Conservation (phyloP, 78 protist species). For the Dictyostelium capitatum region DNA sequence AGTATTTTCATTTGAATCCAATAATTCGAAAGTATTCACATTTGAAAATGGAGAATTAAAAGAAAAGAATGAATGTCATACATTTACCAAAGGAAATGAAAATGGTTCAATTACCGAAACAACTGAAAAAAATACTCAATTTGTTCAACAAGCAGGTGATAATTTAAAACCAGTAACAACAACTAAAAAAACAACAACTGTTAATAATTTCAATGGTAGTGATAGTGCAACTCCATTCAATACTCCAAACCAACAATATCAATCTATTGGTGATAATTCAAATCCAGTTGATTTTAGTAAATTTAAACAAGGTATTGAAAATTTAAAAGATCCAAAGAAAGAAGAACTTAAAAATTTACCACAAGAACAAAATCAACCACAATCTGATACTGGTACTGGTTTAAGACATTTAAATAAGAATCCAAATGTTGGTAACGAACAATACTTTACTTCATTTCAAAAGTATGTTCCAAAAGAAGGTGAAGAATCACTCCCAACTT, state of each 20-base stretch:
- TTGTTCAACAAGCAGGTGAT: background rate
- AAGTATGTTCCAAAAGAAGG: constrained; percentile 9
- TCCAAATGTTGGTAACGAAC: constrained; percentile 63
- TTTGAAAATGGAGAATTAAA: constrained; percentile 25
- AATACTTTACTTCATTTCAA: constrained; percentile 61
- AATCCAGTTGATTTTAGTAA: background rate
- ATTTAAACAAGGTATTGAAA: too few relatives aligned
- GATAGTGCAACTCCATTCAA: constrained; percentile 17
- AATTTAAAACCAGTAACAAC: background rate
- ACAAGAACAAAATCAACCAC: background rate
- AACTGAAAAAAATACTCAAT: constrained; percentile 2
- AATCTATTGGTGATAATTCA: background rate
- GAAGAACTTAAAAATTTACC: background rate
- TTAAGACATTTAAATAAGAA: constrained; percentile 22
- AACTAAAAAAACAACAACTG: background rate
- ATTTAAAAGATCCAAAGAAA: background rate
- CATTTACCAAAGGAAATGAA: background rate
- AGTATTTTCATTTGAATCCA: constrained; percentile 23
- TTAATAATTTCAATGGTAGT: background rate
- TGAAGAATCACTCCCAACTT: background rate
- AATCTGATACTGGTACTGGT: background rate
- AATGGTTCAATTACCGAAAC: background rate
- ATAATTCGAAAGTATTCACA: background rate
- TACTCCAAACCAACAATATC: constrained; percentile 7
- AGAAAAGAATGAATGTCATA: background rate